Base-by-base conservation (phyloP, 2,329 filamentous ascomycete genomes). In the Ciborinia camelliae region DNA sequence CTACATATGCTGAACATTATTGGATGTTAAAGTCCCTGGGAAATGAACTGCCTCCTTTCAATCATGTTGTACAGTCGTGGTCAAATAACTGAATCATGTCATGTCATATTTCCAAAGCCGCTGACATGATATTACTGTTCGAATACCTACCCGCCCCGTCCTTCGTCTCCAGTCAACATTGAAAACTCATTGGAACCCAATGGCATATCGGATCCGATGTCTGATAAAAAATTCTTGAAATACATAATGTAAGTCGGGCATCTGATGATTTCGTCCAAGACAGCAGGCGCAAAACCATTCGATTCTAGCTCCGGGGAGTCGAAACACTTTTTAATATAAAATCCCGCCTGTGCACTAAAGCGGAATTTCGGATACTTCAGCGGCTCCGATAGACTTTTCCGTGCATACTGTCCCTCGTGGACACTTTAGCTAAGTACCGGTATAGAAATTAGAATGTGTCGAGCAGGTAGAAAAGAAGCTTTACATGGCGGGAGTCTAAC, bases 311-410 rank as follows among this genome's bases (percentile, higher is more conserved):
- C 48, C 15, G 48, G n/a, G 23, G 37, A n/a, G 18, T 57, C 8
- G 14, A 14, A 30, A 58, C n/a, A n/a, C n/a, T n/a, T n/a, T n/a
- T n/a, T n/a, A 18, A 18, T 43, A 23, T 20, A 6, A 28, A 41
- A 28, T 28, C 28, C 57, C 43, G 30, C 32, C 14, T 26, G n/a
- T 54, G 4, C 23, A 26, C 35, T 23, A 28, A 18, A 18, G 58
- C 47, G 59, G 59, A 60, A 62, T n/a, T 4, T 5, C 59, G 59
- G 59, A 53, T 54, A 18, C 10, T 32, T 10, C 59, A 35, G 26
- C 28, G 28, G 54, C 39, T 53, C 51, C 39, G 54, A 9, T 26
- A 6, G 23, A 39, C 15, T 12, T 23, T 23, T 23, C 30, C 26
- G 20, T 39, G 32, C 52, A 20, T 23, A 1, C 6, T 12, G 8